These are phyloP conservation scores for Lomentospora prolificans DNA, from an alignment of 2,329 filamentous ascomycete genomes.

Conservation along the genomic window DNA sequence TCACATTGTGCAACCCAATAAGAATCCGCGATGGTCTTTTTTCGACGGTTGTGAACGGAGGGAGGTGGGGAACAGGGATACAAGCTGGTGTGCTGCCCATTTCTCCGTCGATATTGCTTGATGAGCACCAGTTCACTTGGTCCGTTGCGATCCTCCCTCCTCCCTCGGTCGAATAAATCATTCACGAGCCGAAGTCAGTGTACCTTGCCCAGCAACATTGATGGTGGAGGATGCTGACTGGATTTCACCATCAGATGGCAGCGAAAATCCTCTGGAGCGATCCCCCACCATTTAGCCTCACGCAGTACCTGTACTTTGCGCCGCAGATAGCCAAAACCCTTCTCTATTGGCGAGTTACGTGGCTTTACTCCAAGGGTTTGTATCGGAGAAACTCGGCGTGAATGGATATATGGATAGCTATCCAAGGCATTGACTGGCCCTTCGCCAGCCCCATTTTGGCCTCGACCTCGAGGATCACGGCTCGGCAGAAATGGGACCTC, in stretches of 20 bases:
- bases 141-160: not conserved
- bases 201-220: not conserved
- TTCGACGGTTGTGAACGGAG: not conserved
- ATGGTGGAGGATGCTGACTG: not conserved
- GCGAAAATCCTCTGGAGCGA: not conserved
- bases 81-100: slow-evolving; percentile 5
- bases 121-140: too few relatives aligned
- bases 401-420: too few relatives aligned
- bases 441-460: not conserved
- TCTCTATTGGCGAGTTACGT: not conserved
- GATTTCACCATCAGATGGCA: not conserved
- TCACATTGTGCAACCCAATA: slow-evolving; percentile 24
- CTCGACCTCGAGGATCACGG: not conserved
- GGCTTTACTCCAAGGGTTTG: not conserved
- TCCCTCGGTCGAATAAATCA: too few relatives aligned
- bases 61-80: not conserved
- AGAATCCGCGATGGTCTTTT: slow-evolving; percentile 2
- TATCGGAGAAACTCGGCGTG: too few relatives aligned
- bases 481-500: not conserved
- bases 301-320: not conserved
- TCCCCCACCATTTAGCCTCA: not conserved
- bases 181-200: not conserved
- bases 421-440: not conserved
- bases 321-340: not conserved
- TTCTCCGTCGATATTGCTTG: not conserved